Conservation (phyloP, 768 basidiomycete species). For the Amanita subjunquillea region DNA sequence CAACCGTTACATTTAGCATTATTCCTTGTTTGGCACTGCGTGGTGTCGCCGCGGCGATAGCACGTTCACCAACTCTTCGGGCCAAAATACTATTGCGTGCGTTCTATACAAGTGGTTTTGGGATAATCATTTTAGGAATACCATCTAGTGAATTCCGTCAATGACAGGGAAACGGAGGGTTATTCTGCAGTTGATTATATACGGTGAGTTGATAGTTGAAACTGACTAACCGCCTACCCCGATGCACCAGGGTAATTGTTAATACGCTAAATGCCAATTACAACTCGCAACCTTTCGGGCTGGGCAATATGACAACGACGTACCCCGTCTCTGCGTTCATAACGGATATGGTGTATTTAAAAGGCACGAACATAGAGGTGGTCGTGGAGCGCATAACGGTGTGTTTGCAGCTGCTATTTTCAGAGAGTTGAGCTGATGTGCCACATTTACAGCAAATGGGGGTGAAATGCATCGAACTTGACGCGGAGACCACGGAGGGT, state of each 20-base stretch:
- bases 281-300: conserved; percentile 38
- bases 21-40: conserved; percentile 86
- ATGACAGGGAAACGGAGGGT: conserved; percentile 84
- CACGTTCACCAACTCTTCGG: conserved; percentile 55
- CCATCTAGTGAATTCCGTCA: conserved; percentile 66
- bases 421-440: background rate
- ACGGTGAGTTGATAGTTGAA: conserved; percentile 28
- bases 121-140: background rate
- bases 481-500: conserved; percentile 12
- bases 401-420: background rate
- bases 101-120: conserved; percentile 16
- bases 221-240: conserved; percentile 4
- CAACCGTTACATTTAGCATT: conserved; percentile 25
- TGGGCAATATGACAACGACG: conserved; percentile 47
- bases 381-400: conserved; percentile 44
- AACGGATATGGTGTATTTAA: conserved; percentile 76
- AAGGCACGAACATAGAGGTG: conserved; percentile 50
- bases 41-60: conserved; percentile 71
- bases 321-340: conserved; percentile 76
- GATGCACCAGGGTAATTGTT: conserved; percentile 44
- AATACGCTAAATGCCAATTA: conserved; percentile 60
- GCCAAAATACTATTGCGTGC: conserved; percentile 81
- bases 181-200: conserved; percentile 84
- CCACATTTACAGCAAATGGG: conserved; percentile 36
- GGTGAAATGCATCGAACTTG: conserved; percentile 46